A percentile compares a stretch with the other conserved stretches of the same genome.
These are phyloP conservation scores for Globisporangium apiculatum DNA, from an alignment of 352 stramenopile genomes.

Conservation along the genomic window DNA sequence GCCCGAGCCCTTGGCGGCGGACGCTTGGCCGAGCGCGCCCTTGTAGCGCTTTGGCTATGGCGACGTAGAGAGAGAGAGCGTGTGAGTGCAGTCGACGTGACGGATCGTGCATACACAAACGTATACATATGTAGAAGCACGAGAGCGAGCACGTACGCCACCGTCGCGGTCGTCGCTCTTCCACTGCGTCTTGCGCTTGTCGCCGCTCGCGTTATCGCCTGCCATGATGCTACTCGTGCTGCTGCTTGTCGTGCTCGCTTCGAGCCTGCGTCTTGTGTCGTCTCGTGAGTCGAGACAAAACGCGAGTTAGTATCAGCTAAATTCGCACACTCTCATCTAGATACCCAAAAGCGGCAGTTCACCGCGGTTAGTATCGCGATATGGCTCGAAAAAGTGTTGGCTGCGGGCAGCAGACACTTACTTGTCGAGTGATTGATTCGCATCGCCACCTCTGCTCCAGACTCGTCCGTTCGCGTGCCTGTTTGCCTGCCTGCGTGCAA, in stretches of 20 bases:
- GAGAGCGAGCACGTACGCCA: conserved; percentile 1
- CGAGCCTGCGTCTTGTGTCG: background rate
- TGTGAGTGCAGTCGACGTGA: too few relatives aligned
- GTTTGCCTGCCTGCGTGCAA: conserved; percentile 11
- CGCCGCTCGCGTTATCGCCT: conserved; percentile 19
- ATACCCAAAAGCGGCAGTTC: background rate
- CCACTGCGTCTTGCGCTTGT: conserved; percentile 59
- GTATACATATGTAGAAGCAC: too few relatives aligned
- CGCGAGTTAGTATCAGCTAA: too few relatives aligned
- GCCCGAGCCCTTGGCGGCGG: conserved; percentile 49
- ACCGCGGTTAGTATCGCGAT: background rate
- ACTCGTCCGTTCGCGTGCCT: background rate
- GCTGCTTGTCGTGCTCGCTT: conserved; percentile 1
- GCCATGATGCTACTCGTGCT: conserved; percentile 9
- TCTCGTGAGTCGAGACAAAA: background rate
- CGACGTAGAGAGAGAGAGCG: background rate
- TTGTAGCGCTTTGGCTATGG: conserved; percentile 51
- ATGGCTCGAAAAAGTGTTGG: background rate
- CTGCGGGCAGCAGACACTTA: background rate
- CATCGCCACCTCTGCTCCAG: background rate
- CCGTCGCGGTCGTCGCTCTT: conserved; percentile 20
- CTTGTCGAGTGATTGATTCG: background rate
- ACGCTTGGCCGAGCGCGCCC: conserved; percentile 29
- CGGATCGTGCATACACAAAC: too few relatives aligned
- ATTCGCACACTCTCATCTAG: background rate